Evolutionary conservation across 805 yeast genomes (phyloP), one percentile per base, ranked within the genome.

Genomic region (Candida ulmi): DNA sequence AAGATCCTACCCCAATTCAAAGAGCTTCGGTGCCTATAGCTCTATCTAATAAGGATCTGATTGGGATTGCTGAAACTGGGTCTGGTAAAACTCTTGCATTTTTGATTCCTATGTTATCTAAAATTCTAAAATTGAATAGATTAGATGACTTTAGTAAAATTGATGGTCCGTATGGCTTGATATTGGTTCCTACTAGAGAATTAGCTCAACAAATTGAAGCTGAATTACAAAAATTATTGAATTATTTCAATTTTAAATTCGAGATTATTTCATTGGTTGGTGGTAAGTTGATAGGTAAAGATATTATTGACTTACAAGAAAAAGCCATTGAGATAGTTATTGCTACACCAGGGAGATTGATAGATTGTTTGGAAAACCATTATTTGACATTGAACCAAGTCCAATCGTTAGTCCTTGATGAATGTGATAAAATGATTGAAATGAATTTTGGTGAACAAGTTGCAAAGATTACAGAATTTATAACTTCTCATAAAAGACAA

Each of bases 1-100:
- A 48, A 1, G 76, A 74, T 8, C 98, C 98, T 4, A 85, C 97
- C 0, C 93, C 98, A 0, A 83, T 93, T 42, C 99, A 91, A 58
- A 65, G 96, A 45, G 93, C 95, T 0, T 73, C 96, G 0, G 77
- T 91, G 5, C 96, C 97, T 0, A 63, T 81, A 19, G 80, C 83
- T 0, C 51, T 80, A 17, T 57, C 65, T 0, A 65, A 71, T 3
- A 61, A 76, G 18, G 96, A 91, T 57, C 67, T 86, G 2, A 69
- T 90, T 17, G 98, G 96, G 12, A 74, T 90, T n/a, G 97, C 98
- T 0, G 88, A 88, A 49, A 91, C 99, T 0, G 99, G 99, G 11
- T 85, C 95, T 1, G 99, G 99, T 51, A 91, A 93, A 57, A 91
- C 99, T 0, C 66, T 90, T 11, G 83, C 95, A 2, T 91, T 81